A percentile compares a stretch with the other conserved stretches of the same genome.
These are phyloP conservation scores for Senna tora DNA, from an alignment of 306 rosid species.

Conservation along the genomic window DNA sequence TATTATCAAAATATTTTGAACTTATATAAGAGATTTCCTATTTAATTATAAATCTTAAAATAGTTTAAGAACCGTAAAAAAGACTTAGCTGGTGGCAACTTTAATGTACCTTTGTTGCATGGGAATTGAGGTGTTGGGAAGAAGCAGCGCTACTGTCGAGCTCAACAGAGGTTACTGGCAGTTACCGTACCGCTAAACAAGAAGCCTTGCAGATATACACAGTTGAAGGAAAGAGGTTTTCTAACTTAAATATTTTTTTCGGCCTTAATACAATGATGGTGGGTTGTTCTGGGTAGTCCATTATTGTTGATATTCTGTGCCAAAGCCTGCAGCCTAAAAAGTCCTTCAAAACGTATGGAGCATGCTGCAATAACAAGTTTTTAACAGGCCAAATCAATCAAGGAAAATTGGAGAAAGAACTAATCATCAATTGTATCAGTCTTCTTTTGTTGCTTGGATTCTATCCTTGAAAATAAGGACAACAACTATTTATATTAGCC, in stretches of 20 bases:
- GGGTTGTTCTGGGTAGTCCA: slow-evolving; percentile 78
- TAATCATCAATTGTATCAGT: neutral
- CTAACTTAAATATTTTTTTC: slow-evolving; percentile 69
- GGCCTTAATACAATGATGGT: slow-evolving; percentile 81
- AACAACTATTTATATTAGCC: slow-evolving; percentile 1
- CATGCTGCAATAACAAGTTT: slow-evolving; percentile 58
- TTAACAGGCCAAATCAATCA: slow-evolving; percentile 26
- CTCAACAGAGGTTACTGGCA: too few species aligned
- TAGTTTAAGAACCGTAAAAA: too few species aligned
- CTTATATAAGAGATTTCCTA: too few species aligned
- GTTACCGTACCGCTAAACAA: slow-evolving; percentile 75
- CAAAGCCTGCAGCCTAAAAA: slow-evolving; percentile 87
- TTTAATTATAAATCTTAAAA: too few species aligned
- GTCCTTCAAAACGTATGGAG: slow-evolving; percentile 58
- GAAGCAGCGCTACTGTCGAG: too few species aligned
- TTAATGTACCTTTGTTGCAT: too few species aligned
- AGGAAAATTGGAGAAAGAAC: slow-evolving; percentile 16
- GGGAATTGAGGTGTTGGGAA: too few species aligned
- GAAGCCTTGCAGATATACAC: slow-evolving; percentile 88
- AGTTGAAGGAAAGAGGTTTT: slow-evolving; percentile 69
- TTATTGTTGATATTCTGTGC: slow-evolving; percentile 60
- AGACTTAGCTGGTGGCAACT: too few species aligned
- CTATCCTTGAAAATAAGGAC: slow-evolving; percentile 6
- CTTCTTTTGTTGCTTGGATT: neutral
- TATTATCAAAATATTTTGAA: too few species aligned